Evolutionary conservation across 176 grass and related monocot species (phyloP), one percentile per base, ranked within the genome.

Genomic region (Triticum monococcum): DNA sequence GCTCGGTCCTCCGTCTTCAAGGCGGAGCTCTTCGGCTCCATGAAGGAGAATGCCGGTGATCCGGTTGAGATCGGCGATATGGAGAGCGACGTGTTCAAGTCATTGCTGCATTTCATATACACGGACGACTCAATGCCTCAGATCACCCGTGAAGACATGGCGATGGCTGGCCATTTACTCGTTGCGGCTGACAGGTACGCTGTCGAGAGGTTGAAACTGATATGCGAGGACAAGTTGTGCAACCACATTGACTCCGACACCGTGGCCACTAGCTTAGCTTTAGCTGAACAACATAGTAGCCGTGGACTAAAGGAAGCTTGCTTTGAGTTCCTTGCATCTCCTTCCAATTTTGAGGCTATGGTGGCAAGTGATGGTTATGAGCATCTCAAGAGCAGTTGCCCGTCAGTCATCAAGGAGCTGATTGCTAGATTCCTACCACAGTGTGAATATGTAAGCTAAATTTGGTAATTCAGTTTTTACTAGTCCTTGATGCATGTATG

Each of bases 1-100:
- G 36, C 68, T 41, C 68, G 68, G 36, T 72, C 68, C 2, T 72
- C 68, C 68, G 68, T 72, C 68, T 72, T 72, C 68, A 38, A 38
- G 17, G 68, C 33, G 3, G 18, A 70, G 67, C 68, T 70, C 18
- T 70, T 70, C 3, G 68, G 68, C 68, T 22, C 35, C 18, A 70
- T 70, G 68, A 70, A 4, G 9, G 17, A 70, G 33, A 70, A 38
- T 38, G 11, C 18, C 18, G 33, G 33, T 12, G 11, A 2, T 16
- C 12, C 26, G 18, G 8, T 70, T 4, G 36, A 72, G 10, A 72
- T 72, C 36, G 0, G 7, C 14, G 64, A 72, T n/a, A 71, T 40
- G 35, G 68, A 71, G 12, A 40, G 68, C 1, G 20, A 40, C 3
- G 68, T 71, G 68, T 72, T 72, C 68, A 72, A 41, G 10, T 40